Conservation (phyloP, 129 eudicot species). For the Calendula officinalis region DNA sequence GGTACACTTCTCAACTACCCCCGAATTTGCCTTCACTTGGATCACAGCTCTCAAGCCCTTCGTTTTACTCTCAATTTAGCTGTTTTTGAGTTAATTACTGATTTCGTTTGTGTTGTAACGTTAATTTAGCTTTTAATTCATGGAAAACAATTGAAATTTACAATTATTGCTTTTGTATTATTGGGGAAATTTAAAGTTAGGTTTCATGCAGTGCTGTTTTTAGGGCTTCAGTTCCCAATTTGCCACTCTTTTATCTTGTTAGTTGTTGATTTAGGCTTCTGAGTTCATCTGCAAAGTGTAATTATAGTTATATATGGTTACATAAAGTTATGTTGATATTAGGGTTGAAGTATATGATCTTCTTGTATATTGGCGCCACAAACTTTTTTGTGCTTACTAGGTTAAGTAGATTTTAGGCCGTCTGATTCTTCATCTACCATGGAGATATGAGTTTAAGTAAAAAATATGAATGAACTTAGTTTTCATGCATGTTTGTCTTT, state of each 20-base stretch:
- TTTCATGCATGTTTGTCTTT: slow-evolving; percentile 13
- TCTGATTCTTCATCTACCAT: slow-evolving; percentile 23
- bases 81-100: slow-evolving; percentile 10
- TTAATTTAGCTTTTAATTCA: slow-evolving; percentile 9
- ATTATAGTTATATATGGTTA: not conserved
- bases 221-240: slow-evolving; percentile 24
- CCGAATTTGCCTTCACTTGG: slow-evolving; percentile 23
- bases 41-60: slow-evolving; percentile 31
- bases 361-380: not conserved
- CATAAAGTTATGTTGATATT: slow-evolving; percentile 5
- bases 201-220: slow-evolving; percentile 19
- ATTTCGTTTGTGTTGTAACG: not conserved
- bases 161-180: slow-evolving; percentile 16
- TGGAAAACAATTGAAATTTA: slow-evolving; percentile 17
- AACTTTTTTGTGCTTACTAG: not conserved
- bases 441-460: not conserved
- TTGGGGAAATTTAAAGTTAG: slow-evolving; percentile 23
- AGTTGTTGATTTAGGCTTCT: slow-evolving; percentile 9
- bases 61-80: slow-evolving; percentile 5
- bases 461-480: not conserved
- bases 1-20: slow-evolving; percentile 30
- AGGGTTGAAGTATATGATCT: slow-evolving; percentile 20
- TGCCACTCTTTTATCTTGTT: too few relatives aligned
- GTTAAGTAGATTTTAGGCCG: not conserved
- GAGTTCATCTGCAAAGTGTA: slow-evolving; percentile 10